Conservation (phyloP, 2,329 filamentous ascomycete genomes). For the Aspergillus niger region DNA sequence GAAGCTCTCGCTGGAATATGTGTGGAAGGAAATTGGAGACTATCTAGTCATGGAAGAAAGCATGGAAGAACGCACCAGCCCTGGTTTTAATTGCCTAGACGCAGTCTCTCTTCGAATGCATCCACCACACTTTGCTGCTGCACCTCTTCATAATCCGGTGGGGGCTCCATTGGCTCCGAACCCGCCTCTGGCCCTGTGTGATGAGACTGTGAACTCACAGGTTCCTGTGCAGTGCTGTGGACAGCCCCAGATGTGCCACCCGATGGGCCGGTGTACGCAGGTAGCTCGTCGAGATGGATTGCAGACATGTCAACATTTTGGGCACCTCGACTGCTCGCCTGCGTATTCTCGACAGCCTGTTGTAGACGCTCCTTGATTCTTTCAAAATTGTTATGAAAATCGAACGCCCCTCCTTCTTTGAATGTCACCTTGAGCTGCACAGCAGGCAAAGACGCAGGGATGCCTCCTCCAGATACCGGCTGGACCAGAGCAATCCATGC, state of each 20-base stretch:
- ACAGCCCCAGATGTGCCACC: constrained; percentile 29
- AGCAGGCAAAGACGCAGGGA: constrained; percentile 70
- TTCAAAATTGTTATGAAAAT: constrained; percentile 82
- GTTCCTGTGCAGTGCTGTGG: constrained; percentile 11
- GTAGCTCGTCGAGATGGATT: constrained; percentile 81
- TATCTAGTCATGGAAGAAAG: not conserved
- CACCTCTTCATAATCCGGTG: constrained; percentile 88
- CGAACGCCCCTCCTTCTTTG: constrained; percentile 91
- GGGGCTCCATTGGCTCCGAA: constrained; percentile 67
- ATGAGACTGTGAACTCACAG: constrained; percentile 16
- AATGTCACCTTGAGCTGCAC: constrained; percentile 85
- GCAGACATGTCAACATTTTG: constrained; percentile 59
- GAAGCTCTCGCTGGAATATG: not conserved
- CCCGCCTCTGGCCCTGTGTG: constrained; percentile 28
- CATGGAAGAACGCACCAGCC: not conserved
- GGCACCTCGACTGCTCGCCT: constrained; percentile 44
- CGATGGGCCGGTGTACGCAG: constrained; percentile 73
- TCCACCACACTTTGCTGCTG: constrained; percentile 78
- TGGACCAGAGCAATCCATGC: constrained; percentile 80
- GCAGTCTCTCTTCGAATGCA: constrained; percentile 65
- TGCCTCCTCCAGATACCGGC: constrained; percentile 79
- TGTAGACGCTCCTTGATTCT: constrained; percentile 79
- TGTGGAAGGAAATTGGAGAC: not conserved
- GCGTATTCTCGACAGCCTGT: constrained; percentile 68
- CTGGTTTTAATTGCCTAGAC: constrained; percentile 30